These are phyloP conservation scores for Yamadazyma membranifaciens DNA, from an alignment of 1,139 yeast genomes.

Conservation along the genomic window DNA sequence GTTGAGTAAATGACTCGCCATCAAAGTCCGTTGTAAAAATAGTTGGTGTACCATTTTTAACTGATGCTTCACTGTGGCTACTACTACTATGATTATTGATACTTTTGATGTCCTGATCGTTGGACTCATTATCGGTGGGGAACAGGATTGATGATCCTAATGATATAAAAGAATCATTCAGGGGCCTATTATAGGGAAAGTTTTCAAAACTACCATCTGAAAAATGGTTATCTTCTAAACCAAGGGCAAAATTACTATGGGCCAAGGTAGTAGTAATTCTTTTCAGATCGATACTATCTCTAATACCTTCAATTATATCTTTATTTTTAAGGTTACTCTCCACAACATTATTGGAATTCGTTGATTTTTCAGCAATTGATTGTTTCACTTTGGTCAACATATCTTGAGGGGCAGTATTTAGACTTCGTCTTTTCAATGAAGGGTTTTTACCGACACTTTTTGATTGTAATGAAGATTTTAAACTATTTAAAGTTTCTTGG, in stretches of 20 bases:
- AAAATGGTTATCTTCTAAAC: slow-evolving; percentile 5
- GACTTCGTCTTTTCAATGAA: slow-evolving; percentile 18
- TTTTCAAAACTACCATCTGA: slow-evolving; percentile 8
- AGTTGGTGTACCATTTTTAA: slow-evolving; percentile 1
- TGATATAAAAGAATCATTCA: slow-evolving; percentile 14
- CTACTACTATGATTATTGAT: neutral
- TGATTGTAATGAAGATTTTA: slow-evolving; percentile 23
- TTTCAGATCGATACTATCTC: slow-evolving; percentile 30
- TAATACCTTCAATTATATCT: slow-evolving; percentile 20
- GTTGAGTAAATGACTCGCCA: slow-evolving; percentile 7
- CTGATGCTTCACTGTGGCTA: neutral
- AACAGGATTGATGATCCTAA: slow-evolving; percentile 14
- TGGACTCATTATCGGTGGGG: neutral
- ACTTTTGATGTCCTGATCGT: neutral
- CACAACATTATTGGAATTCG: slow-evolving; percentile 7
- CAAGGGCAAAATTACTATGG: slow-evolving; percentile 4
- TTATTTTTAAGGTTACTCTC: slow-evolving; percentile 5
- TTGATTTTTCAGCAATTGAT: slow-evolving; percentile 25
- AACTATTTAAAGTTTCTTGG: slow-evolving; percentile 24
- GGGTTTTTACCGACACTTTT: slow-evolving; percentile 20
- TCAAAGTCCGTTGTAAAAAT: slow-evolving; percentile 6
- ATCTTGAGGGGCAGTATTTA: slow-evolving; percentile 25
- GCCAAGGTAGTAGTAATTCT: slow-evolving; percentile 15
- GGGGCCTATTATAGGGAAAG: slow-evolving; percentile 3
- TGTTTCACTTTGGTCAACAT: slow-evolving; percentile 26